Conservation (phyloP, 1,284 basidiomycete species). For the Irpex sp. region DNA sequence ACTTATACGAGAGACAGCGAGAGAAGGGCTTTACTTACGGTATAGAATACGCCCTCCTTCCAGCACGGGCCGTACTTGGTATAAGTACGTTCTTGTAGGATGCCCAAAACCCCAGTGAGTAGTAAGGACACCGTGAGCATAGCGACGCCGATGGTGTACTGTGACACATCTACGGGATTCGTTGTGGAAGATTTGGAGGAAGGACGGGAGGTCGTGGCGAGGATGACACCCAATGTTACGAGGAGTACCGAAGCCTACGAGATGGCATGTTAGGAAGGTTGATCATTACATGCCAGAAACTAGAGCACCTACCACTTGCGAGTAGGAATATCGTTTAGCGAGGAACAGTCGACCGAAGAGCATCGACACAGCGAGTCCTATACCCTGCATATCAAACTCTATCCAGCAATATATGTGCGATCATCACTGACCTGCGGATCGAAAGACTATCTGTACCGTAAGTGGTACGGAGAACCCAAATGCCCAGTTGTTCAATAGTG, state of each 20-base stretch:
- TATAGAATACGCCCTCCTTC: slow-evolving; percentile 88
- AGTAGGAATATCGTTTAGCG: slow-evolving; percentile 53
- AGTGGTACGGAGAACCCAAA: slow-evolving; percentile 80
- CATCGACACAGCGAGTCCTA: slow-evolving; percentile 70
- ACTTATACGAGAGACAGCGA: neutral
- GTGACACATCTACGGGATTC: slow-evolving; percentile 30
- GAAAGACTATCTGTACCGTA: slow-evolving; percentile 84
- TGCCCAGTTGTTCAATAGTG: slow-evolving; percentile 82
- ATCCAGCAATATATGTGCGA: slow-evolving; percentile 11
- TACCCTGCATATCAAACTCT: slow-evolving; percentile 4
- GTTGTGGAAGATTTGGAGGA: slow-evolving; percentile 30
- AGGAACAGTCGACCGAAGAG: slow-evolving; percentile 56
- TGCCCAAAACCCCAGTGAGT: slow-evolving; percentile 71
- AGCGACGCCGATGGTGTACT: slow-evolving; percentile 67
- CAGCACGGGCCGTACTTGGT: slow-evolving; percentile 70
- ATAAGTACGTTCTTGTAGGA: slow-evolving; percentile 83
- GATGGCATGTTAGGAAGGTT: neutral
- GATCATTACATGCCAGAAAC: too few relatives aligned
- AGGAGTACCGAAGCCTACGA: slow-evolving; percentile 61
- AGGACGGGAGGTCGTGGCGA: slow-evolving; percentile 72
- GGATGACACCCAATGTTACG: slow-evolving; percentile 72
- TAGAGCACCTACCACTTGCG: slow-evolving; percentile 55
- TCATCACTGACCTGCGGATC: slow-evolving; percentile 68
- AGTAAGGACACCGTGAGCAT: slow-evolving; percentile 73
- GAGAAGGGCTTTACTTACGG: slow-evolving; percentile 37